Evolutionary conservation across 2,329 filamentous ascomycete genomes (phyloP), one percentile per base, ranked within the genome.

Genomic region (Xylariaceae sp.): DNA sequence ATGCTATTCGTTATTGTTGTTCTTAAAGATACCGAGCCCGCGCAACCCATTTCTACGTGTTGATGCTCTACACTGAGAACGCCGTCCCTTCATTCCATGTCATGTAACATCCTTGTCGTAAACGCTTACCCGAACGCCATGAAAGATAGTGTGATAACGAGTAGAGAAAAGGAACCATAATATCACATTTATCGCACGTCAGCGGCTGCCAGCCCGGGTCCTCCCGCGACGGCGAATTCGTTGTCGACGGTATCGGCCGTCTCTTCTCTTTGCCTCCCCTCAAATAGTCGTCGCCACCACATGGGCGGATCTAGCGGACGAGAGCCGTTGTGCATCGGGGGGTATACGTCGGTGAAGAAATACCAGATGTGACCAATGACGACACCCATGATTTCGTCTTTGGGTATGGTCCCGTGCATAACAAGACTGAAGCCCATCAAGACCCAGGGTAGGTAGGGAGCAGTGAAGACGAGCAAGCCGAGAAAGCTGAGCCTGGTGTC

Each of bases 361-460:
- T 97, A 99, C 87, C 91, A 97, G 38, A 97, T 79, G 70, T 99
- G 94, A 10, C 94, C 94, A 36, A 97, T 91, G 10, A 94, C 83
- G 14, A 96, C 90, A 4, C 94, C 94, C 74, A 95, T 90, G 55
- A 99, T 87, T 74, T 99, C 94, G 67, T 97, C 94, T 71, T 95
- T 95, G 4, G 94, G 94, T 39, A 97, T 78, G 5, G 81, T 87
- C 6, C 89, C 89, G 66, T 97, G 90, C 66, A 97, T 79, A n/a
- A 96, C 78, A 41, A 97, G 76, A 64, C 89, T 95, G 71, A 99
- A 95, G 0, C 81, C 86, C 80, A 97, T 91, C 62, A 99, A 71
- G 2, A 99, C 92, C 91, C 92, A 97, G 0, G 94, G 94, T 41
- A 99, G 75, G 69, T 95, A 97, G 1, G 94, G 94, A 18, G 94